Evolutionary conservation across 1,284 basidiomycete species (phyloP).

Genomic region (Malassezia psittaci): DNA sequence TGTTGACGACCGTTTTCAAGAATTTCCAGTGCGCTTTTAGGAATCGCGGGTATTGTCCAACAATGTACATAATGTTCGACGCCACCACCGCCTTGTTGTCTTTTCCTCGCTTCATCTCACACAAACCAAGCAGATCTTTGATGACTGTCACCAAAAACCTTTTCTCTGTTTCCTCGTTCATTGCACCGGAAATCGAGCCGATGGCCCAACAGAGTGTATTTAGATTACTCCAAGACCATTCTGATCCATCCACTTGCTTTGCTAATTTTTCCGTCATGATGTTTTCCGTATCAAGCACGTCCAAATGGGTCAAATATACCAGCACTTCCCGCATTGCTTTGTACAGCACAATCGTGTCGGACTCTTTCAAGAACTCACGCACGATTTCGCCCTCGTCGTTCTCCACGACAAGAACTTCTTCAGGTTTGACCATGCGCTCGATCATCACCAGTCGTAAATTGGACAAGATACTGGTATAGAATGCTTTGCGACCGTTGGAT

Average conservation of each 20-base stretch:
- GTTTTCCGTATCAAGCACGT: conserved; percentile 88
- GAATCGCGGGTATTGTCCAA: conserved; percentile 98
- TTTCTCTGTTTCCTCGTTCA: conserved; percentile 98
- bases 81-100: conserved; percentile 99
- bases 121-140: conserved; percentile 90
- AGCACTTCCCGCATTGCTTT: conserved; percentile 97
- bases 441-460: conserved; percentile 94
- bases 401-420: conserved; percentile 89
- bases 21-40: conserved; percentile 99
- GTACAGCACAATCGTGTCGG: conserved; percentile 95
- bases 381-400: conserved; percentile 99
- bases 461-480: conserved; percentile 76
- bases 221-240: conserved; percentile 99
- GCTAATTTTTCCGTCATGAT: conserved; percentile 80
- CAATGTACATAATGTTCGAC: conserved; percentile 99
- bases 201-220: conserved; percentile 99
- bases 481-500: conserved; percentile 68
- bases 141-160: conserved; percentile 98
- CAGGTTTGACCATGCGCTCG: conserved; percentile 98
- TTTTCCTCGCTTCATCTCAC: conserved; percentile 97
- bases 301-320: conserved; percentile 85
- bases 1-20: conserved; percentile 99
- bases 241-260: conserved; percentile 91
- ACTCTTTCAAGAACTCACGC: conserved; percentile 98
- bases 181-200: conserved; percentile 95